Base-by-base conservation (phyloP, 768 basidiomycete species). In the Sporobolomyces phaffii region DNA sequence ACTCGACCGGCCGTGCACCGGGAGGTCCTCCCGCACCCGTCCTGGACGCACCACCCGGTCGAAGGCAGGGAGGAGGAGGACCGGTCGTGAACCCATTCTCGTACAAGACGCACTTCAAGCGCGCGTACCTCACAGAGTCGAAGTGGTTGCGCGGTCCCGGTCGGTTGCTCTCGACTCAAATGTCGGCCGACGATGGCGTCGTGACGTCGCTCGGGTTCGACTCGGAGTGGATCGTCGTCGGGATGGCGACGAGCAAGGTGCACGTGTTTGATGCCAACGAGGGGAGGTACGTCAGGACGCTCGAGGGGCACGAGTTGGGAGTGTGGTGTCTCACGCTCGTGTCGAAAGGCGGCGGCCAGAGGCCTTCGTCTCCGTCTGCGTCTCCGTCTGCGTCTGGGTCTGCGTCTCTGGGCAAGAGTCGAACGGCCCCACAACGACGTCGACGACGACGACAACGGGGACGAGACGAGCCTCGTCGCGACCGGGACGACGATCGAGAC, bases 311-410 rank as follows among this genome's bases (percentile, higher is more conserved):
- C 77, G 86, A 87, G 20, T 79, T 82, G 26, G 93, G 93, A n/a
- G 92, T 96, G 1, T 97, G 93, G 93, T 87, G 88, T 18, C 84
- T 96, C 18, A 84, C 86, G 60, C 82, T 97, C 31, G 84, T 93
- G 53, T 83, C 83, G 29, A 81, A 83, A 58, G n/a, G 58, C 15
- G 54, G 47, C 14, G 40, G 40, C n/a, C n/a, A n/a, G n/a, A n/a
- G n/a, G n/a, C n/a, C n/a, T n/a, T n/a, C n/a, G n/a, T n/a, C n/a
- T n/a, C n/a, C n/a, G n/a, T n/a, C n/a, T n/a, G n/a, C n/a, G n/a
- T n/a, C n/a, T n/a, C n/a, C n/a, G n/a, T n/a, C n/a, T n/a, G n/a
- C n/a, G n/a, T n/a, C n/a, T n/a, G n/a, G n/a, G n/a, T n/a, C n/a
- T n/a, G n/a, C n/a, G n/a, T n/a, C n/a, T n/a, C n/a, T n/a, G n/a